Evolutionary conservation across 1,284 basidiomycete species (phyloP), one percentile per base, ranked within the genome.

Genomic region (Apiotrichum siamense): DNA sequence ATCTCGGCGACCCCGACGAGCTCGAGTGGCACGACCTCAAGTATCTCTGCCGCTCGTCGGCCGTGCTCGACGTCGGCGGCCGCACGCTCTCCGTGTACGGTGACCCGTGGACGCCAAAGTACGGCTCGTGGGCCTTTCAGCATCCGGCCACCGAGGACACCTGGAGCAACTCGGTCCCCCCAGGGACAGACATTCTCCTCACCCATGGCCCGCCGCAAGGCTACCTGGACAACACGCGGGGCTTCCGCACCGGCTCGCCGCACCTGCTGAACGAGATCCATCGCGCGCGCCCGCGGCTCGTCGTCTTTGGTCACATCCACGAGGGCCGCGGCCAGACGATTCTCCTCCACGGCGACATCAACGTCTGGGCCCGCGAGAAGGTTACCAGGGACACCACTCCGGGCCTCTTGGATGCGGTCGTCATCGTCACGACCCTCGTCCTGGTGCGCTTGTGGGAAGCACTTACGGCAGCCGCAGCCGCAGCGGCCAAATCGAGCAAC

Each of bases 141-240:
- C 24, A 49, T 21, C 33, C 18, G 6, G 24, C 18, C 6, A 31
- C 6, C n/a, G n/a, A 29, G 24, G 47, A 49, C 23, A 18, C 23
- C 3, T 49, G 47, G 47, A 18, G 10, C 12, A 15, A 29, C 41
- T 35, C 32, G 9, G 25, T 49, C 1, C 47, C 47, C 3, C 24
- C 18, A 3, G 21, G 18, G 33, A 35, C 31, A n/a, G 47, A 49
- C 17, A 25, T 49, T 18, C 18, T 49, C 9, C 9, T 49, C 1
- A 23, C 41, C 3, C 47, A 49, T 17, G 41, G 33, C 18, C 40
- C 40, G 15, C 47, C 47, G 18, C n/a, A 17, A 11, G 47, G 47
- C 2, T 18, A 42, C 33, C 26, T 36, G 7, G 47, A 49, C 32
- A 7, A 35, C 33, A n/a, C 10, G 12, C 17, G 7, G n/a, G n/a